Evolutionary conservation across 768 basidiomycete genomes (phyloP), one percentile per base, ranked within the genome.

Genomic region (Fistulinella prunicolor): DNA sequence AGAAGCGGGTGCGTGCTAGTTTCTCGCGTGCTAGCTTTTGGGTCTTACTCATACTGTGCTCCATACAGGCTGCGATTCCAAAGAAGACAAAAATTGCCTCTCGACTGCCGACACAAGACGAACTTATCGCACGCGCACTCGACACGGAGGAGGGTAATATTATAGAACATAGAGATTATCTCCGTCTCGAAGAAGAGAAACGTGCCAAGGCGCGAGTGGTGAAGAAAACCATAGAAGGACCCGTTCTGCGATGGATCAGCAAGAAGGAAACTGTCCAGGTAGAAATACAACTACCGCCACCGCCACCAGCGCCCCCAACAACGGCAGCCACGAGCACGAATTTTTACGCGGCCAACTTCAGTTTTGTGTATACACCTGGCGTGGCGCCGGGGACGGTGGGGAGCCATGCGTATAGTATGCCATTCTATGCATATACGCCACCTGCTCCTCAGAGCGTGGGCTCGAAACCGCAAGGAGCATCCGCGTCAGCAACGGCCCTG

Each of bases 141-240:
- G 88, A 92, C 57, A 89, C 83, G 44, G 92, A 94, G 65, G 91
- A 92, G 65, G 83, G 85, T 0, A 94, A 94, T 62, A 81, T 85
- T 19, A 74, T 75, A 6, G 83, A 89, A 39, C 88, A 94, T 53
- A 74, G 79, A 29, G 80, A 91, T 56, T 94, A 93, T 60, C 79
- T 94, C 23, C 78, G 75, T 42, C 67, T 81, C 2, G 92, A 94
- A 56, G 90, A 89, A 59, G 89, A 90, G 67, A 90, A 88, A 55
- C 80, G 89, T 8, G 82, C 79, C 59, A 80, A 80, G 26, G 73
- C 73, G 16, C 69, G 73, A 12, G 82, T 83, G 21, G 79, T 84
- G 23, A 81, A 85, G 37, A 70, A 76, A n/a, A 63, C 72, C 10
- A 73, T 85, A 8, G 70, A 81, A 22, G 89, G 86, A 0, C 86